Base-by-base conservation (phyloP, 805 yeast species). In the Cyberlindnera petersonii region DNA sequence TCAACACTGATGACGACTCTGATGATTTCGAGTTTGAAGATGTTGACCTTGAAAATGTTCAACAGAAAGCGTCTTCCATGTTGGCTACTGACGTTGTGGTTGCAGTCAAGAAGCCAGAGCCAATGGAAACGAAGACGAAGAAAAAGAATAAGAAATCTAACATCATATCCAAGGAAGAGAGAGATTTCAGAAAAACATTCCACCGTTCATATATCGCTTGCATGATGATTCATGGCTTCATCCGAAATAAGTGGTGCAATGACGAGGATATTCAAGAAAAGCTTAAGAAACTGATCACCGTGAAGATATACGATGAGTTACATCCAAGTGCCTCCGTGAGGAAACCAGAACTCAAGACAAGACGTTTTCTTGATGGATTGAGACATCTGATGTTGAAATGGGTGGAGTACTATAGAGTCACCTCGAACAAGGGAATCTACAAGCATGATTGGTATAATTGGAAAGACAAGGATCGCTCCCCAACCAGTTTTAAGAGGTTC, bases 331-430 rank as follows among this genome's bases (percentile, higher is more conserved):
- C 48, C n/a, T 65, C 67, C 15, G 46, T 56, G 9, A 59, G 61
- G 20, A 32, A 62, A 38, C 60, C 71, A 15, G 56, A 71, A 4
- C 52, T 67, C 31, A 61, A 70, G 27, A 75, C 94, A 0, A 66
- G 95, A 39, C 71, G 77, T 48, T 69, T 93, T 23, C 65, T 89
- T 2, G 96, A 87, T 56, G 86, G 91, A 0, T 52, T 93, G n/a
- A 69, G 81, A 31, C 78, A 75, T 44, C 59, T 84, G 2, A 74
- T 84, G 79, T 67, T 64, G 13, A 63, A 68, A 24, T 93, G 94
- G 85, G 56, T 67, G 17, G 60, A 61, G 10, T 66, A 66, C 44
- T 84, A 79, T 54, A 71, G 67, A 14, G 69, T 82, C 1, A 65
- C 72, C 0, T 51, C 60, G 2, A 53, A 59, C 48, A 44, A 48